A percentile compares a stretch with the other conserved stretches of the same genome.
These are phyloP conservation scores for Abelmoschus esculentus DNA, from an alignment of 345 rosid genomes.

Conservation along the genomic window DNA sequence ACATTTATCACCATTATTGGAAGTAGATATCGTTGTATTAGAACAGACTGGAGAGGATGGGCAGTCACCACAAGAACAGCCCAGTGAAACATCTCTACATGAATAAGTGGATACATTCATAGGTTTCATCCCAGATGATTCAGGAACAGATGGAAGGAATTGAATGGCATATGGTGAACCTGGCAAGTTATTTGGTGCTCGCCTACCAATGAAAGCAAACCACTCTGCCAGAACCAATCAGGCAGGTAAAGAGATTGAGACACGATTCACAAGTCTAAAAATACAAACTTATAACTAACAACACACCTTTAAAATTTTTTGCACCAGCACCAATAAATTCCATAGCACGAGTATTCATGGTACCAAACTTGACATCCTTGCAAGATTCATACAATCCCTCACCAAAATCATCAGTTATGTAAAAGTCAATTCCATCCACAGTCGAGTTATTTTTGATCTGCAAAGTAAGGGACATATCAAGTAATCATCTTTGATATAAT, in stretches of 20 bases:
- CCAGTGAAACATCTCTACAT: constrained; percentile 71
- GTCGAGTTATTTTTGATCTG: constrained; percentile 76
- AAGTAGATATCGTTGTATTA: constrained; percentile 40
- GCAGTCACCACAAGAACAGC: constrained; percentile 99
- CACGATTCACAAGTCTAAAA: neutral
- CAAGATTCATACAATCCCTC: constrained; percentile 79
- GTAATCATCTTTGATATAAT: neutral
- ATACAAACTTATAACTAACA: neutral
- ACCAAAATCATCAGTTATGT: constrained; percentile 70
- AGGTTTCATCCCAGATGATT: constrained; percentile 70
- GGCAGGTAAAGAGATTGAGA: neutral
- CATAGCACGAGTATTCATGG: constrained; percentile 74
- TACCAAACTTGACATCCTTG: constrained; percentile 92
- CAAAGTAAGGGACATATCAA: constrained; percentile 15
- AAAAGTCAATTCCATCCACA: constrained; percentile 73
- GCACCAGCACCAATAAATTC: constrained; percentile 87
- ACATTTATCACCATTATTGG: constrained; percentile 45
- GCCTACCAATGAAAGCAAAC: constrained; percentile 83
- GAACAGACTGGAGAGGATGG: constrained; percentile 71
- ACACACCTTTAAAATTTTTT: constrained; percentile 60
- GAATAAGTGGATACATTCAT: constrained; percentile 88
- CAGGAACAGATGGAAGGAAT: constrained; percentile 48
- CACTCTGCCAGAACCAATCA: constrained; percentile 58
- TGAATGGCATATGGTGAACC: constrained; percentile 88
- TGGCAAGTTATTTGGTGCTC: constrained; percentile 43